Evolutionary conservation across 2,329 filamentous ascomycete genomes (phyloP).

Genomic region (Fusarium annulatum): DNA sequence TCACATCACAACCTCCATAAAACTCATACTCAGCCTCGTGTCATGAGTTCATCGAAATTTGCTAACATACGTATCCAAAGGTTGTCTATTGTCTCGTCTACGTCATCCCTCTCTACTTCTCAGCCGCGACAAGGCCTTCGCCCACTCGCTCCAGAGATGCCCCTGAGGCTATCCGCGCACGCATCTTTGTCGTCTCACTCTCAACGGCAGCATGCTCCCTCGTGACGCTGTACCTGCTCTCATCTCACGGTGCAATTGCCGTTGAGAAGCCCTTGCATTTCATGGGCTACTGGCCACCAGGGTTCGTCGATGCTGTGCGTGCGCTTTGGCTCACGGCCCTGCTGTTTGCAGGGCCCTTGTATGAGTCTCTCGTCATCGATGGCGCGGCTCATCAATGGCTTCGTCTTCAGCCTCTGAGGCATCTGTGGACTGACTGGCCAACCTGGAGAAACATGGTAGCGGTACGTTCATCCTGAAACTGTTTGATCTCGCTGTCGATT

Average conservation of each 20-base stretch:
- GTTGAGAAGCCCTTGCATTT: slow-evolving; percentile 68
- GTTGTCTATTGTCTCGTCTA: slow-evolving; percentile 88
- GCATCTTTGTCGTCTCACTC: slow-evolving; percentile 81
- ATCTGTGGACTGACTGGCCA: slow-evolving; percentile 77
- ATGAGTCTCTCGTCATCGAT: slow-evolving; percentile 80
- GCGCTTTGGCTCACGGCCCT: slow-evolving; percentile 77
- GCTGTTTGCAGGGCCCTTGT: slow-evolving; percentile 87
- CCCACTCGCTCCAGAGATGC: slow-evolving; percentile 84
- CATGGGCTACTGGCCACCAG: slow-evolving; percentile 85
- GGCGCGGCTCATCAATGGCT: slow-evolving; percentile 75
- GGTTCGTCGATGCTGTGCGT: slow-evolving; percentile 70
- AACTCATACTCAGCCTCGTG: not conserved
- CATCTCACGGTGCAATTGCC: slow-evolving; percentile 61
- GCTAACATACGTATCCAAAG: slow-evolving; percentile 48
- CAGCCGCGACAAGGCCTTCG: slow-evolving; percentile 81
- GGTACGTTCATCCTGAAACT: slow-evolving; percentile 60
- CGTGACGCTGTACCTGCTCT: slow-evolving; percentile 71
- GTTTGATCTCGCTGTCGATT: slow-evolving; percentile 15
- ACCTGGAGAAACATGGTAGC: slow-evolving; percentile 89
- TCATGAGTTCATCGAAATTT: not conserved
- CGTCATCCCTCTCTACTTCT: slow-evolving; percentile 91
- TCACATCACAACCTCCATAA: not conserved
- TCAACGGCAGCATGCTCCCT: slow-evolving; percentile 77
- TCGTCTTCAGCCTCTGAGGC: slow-evolving; percentile 63
- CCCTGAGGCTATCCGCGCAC: slow-evolving; percentile 86